Base-by-base conservation (phyloP, 2,329 filamentous ascomycete genomes). In the Trichoderma polysporum region DNA sequence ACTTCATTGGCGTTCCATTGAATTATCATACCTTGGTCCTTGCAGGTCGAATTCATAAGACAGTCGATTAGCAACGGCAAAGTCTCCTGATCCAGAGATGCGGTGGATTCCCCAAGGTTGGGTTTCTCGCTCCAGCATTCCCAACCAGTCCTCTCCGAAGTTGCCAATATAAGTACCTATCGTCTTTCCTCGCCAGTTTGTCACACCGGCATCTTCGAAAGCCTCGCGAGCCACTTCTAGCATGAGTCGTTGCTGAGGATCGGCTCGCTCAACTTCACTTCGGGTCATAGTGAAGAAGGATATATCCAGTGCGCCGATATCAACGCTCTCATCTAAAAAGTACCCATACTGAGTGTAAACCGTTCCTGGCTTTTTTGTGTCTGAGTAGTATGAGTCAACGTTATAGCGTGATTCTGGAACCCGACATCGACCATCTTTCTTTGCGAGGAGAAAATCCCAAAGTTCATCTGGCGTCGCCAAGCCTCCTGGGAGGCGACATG, bases 11-110 rank as follows among this genome's bases (percentile, higher is more conserved):
- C n/a, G n/a, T n/a, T n/a, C n/a, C n/a, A n/a, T n/a, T n/a, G n/a
- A n/a, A n/a, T n/a, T n/a, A n/a, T n/a, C n/a, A n/a, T n/a, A 76
- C 76, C 80, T 78, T 0, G 84, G 84, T 0, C 85, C 85, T 45
- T 78, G 76, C 57, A 87, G 77, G 66, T 86, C 83, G 39, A 74
- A 74, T 58, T 72, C 71, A 52, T 74, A 74, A 10, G 73, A 73
- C 6, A 79, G 67, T 15, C 76, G 70, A 64, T 77, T 78, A 19
- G 74, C 68, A 15, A 79, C 54, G 6, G 74, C 63, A 35, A 73
- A 74, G 27, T 76, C 72, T 4, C 67, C 69, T 8, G 63, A 66
- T 73, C 73, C 2, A 68, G 72, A 3, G 71, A 71, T 2, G 66
- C n/a, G 22, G 22, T 49, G 22, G 4, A 12, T 7, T 2, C 13